Conservation (phyloP, 352 stramenopile genomes). For the Globisporangium radiosum region DNA sequence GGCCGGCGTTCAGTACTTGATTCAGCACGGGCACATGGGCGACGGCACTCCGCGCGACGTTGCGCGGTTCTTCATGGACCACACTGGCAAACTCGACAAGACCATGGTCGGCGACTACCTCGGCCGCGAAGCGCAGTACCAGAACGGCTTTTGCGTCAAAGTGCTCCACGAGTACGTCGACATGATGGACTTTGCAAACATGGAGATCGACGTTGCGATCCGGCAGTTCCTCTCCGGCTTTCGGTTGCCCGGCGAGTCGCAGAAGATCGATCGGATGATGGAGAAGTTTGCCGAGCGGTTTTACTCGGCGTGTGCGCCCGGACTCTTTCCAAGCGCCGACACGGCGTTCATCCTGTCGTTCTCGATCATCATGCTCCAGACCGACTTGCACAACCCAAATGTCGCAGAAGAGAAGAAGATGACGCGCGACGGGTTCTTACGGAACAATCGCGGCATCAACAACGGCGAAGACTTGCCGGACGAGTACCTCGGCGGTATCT, state of each 20-base stretch:
- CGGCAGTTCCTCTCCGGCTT: slow-evolving; percentile 97
- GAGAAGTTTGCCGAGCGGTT: slow-evolving; percentile 98
- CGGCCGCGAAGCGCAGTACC: slow-evolving; percentile 94
- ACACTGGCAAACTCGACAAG: slow-evolving; percentile 94
- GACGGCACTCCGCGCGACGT: slow-evolving; percentile 90
- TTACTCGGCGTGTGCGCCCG: slow-evolving; percentile 60
- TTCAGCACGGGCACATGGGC: slow-evolving; percentile 89
- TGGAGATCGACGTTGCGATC: slow-evolving; percentile 97
- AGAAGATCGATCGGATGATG: slow-evolving; percentile 99
- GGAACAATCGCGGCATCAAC: slow-evolving; percentile 97
- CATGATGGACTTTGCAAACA: slow-evolving; percentile 92
- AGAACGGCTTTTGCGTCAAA: slow-evolving; percentile 88
- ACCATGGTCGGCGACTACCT: slow-evolving; percentile 97
- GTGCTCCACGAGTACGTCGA: slow-evolving; percentile 97
- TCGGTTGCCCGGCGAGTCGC: slow-evolving; percentile 96
- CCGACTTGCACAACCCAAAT: slow-evolving; percentile 98
- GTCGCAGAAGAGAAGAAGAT: slow-evolving; percentile 97
- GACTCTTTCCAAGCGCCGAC: slow-evolving; percentile 93
- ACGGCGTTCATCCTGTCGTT: slow-evolving; percentile 98
- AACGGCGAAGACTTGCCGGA: slow-evolving; percentile 93
- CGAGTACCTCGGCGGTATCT: slow-evolving; percentile 93
- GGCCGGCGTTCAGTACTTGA: slow-evolving; percentile 88
- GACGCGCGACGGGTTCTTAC: slow-evolving; percentile 95
- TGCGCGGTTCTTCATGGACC: slow-evolving; percentile 91
- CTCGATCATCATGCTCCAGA: slow-evolving; percentile 84